Evolutionary conservation across 805 yeast genomes (phyloP).

Genomic region (Nakazawaea ambrosiae): DNA sequence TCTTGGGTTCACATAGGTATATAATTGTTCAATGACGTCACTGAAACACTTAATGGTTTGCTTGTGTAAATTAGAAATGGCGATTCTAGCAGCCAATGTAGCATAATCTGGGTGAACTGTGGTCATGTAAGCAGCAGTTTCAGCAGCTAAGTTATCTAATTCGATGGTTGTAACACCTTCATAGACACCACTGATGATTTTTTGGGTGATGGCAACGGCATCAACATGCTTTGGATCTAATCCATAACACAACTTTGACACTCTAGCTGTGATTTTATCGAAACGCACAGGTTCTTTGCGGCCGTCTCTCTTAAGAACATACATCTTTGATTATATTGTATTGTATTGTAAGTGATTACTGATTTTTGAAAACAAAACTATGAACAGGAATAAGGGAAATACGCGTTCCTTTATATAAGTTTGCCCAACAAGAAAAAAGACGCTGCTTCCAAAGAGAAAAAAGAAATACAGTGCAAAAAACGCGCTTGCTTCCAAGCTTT

Average conservation of each 20-base stretch:
- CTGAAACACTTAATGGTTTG: constrained; percentile 75
- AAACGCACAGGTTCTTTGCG: constrained; percentile 92
- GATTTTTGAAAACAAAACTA: too few relatives aligned
- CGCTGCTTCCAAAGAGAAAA: background rate
- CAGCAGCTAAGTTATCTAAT: constrained; percentile 55
- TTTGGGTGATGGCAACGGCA: constrained; percentile 88
- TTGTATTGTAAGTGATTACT: too few relatives aligned
- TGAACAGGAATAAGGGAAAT: background rate
- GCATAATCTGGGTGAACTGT: constrained; percentile 94
- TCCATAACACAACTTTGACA: constrained; percentile 92
- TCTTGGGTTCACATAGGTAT: constrained; percentile 64
- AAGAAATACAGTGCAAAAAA: too few relatives aligned
- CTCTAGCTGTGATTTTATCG: constrained; percentile 95
- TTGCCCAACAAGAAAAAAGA: background rate
- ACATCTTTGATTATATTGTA: constrained; percentile 37
- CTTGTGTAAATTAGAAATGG: constrained; percentile 77
- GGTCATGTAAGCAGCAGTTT: constrained; percentile 91
- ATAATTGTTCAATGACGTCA: constrained; percentile 59
- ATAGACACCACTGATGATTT: constrained; percentile 43
- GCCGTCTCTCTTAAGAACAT: constrained; percentile 89
- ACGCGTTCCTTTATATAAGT: constrained; percentile 4
- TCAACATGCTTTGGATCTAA: constrained; percentile 89
- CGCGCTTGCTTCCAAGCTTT: too few relatives aligned
- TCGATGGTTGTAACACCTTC: constrained; percentile 39
- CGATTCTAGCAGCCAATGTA: constrained; percentile 83